A percentile compares a stretch with the other conserved stretches of the same genome.
Evolutionary conservation across 2,329 filamentous ascomycete genomes (phyloP).

Genomic region (Bimuria novae-zelandiae): DNA sequence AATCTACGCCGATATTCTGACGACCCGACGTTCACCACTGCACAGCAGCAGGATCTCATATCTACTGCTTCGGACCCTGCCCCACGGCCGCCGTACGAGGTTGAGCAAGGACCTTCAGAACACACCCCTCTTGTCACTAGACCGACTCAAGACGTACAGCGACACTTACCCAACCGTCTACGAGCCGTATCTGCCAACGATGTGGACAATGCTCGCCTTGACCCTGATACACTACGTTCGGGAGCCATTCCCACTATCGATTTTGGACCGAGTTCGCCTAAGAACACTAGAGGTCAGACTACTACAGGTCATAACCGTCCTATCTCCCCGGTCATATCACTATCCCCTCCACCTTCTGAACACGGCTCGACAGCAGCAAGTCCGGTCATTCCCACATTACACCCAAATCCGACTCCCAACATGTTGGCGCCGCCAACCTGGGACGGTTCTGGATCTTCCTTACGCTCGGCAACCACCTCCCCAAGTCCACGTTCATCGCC

Average conservation of each 20-base stretch:
- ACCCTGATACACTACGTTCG: constrained; percentile 44
- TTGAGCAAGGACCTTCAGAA: constrained; percentile 25
- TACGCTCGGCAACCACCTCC: constrained; percentile 24
- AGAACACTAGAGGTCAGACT: constrained; percentile 23
- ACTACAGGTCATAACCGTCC: constrained; percentile 24
- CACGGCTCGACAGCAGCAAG: constrained; percentile 32
- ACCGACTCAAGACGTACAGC: constrained; percentile 37
- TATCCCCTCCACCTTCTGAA: constrained; percentile 46
- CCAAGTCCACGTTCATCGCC: constrained; percentile 36
- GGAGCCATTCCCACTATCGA: constrained; percentile 40
- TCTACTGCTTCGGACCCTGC: constrained; percentile 56
- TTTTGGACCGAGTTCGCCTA: constrained; percentile 40
- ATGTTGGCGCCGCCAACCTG: constrained; percentile 48
- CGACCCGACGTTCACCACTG: constrained; percentile 55
- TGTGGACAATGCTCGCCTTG: constrained; percentile 53
- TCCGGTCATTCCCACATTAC: constrained; percentile 27
- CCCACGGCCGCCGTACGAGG: constrained; percentile 42
- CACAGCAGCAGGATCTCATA: constrained; percentile 53
- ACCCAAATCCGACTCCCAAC: constrained; percentile 27
- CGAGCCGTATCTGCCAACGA: constrained; percentile 66
- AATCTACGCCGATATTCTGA: constrained; percentile 72
- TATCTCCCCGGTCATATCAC: constrained; percentile 44
- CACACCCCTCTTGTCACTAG: constrained; percentile 27
- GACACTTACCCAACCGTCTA: constrained; percentile 35
- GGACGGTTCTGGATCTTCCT: constrained; percentile 18